Base-by-base conservation (phyloP, 1,284 basidiomycete species). In the Leucoagaricus sp. region DNA sequence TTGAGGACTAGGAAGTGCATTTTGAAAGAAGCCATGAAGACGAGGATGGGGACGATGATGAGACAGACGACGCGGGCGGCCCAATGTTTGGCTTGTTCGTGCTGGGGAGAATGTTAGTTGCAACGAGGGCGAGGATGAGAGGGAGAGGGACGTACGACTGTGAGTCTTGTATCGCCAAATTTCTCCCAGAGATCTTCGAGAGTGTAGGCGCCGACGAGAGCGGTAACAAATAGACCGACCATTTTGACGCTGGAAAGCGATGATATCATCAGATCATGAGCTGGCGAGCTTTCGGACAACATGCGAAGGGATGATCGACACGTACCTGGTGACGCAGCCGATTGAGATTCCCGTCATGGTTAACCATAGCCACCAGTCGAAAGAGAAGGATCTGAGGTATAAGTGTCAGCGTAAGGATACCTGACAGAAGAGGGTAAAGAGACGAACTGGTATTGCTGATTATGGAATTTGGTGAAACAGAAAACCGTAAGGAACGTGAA, bases 111-210 rank as follows among this genome's bases (percentile, higher is more conserved):
- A n/a, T 42, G 2, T 42, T 25, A 15, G 53, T 50, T 15, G 9
- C 5, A 33, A 13, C 3, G 17, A 26, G 2, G 25, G 4, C 3
- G 45, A 34, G 19, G 44, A 41, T 10, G 40, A 28, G 45, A 33
- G 7, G 42, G 61, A 19, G 69, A 28, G 28, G 63, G 8, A 76
- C 91, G 63, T 72, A 95, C 93, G 54, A 86, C 79, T 36, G 94
- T 84, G 92, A 99, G 96, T 63, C 85, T 87, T 9, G 98, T 77
- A 70, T 99, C 96, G 12, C 97, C 97, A 71, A 98, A 96, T 74
- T 98, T 98, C 52, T 96, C 90, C 96, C 96, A 99, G 2, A 99
- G 84, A 68, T 99, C 97, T 71, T 98, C 96, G 58, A 98, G 85
- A 0, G 97, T 99, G 75, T 99, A 98, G 2, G 97, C 73, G 33